phyloP scores from a whole-genome alignment of 2,329 filamentous ascomycete genomes.

The Sclerotinia glacialis region DNA sequence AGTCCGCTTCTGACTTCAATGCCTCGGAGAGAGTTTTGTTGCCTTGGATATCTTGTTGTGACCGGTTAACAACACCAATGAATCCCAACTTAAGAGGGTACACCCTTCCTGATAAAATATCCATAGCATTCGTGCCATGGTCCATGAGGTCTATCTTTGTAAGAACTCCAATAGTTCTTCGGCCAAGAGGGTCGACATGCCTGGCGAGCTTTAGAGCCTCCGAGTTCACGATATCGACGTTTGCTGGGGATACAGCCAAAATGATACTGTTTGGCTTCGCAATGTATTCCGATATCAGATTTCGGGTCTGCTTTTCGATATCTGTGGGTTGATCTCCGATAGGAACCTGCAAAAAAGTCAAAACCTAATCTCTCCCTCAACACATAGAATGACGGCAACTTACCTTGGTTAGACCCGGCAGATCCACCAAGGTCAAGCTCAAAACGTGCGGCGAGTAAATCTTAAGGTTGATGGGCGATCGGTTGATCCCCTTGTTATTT shows the following conservation, averaged over 20 bases:
- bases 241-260: conserved; percentile 92
- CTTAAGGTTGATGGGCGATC: conserved; percentile 96
- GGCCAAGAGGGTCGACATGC: conserved; percentile 92
- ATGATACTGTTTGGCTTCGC: conserved; percentile 99
- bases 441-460: conserved; percentile 97
- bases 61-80: conserved; percentile 96
- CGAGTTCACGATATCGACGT: conserved; percentile 97
- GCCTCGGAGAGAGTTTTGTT: conserved; percentile 95
- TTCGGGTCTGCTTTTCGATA: conserved; percentile 97
- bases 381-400: conserved; percentile 24
- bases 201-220: conserved; percentile 94
- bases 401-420: conserved; percentile 94
- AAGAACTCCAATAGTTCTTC: conserved; percentile 92
- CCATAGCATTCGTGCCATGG: conserved; percentile 94
- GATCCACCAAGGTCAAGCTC: conserved; percentile 91
- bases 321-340: conserved; percentile 97
- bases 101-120: conserved; percentile 94
- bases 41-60: conserved; percentile 95
- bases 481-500: conserved; percentile 97
- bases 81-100: conserved; percentile 97
- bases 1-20: conserved; percentile 83
- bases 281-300: conserved; percentile 96
- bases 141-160: conserved; percentile 99
- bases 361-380: conserved; percentile 21
- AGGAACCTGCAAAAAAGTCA: conserved; percentile 60